These are phyloP conservation scores for Eragrostis curvula DNA, from an alignment of 176 grass and related monocot species.

Conservation along the genomic window DNA sequence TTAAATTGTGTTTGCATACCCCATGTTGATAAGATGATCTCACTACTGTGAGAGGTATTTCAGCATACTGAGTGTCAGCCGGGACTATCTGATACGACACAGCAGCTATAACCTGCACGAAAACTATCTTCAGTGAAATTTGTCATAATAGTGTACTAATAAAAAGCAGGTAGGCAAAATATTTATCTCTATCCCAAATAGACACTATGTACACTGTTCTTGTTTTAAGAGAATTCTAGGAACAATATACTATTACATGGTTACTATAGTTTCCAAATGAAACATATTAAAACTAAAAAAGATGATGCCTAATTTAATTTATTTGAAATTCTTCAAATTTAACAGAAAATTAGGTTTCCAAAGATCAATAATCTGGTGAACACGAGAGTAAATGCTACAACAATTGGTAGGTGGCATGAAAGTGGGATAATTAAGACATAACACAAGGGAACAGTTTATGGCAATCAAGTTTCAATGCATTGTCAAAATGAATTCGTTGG, in stretches of 20 bases:
- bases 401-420: background rate
- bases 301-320: constrained; percentile 17
- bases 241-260: background rate
- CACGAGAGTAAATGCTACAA: background rate
- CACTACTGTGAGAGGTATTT: constrained; percentile 89
- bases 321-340: constrained; percentile 20
- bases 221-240: background rate
- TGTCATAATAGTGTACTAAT: background rate
- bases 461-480: background rate
- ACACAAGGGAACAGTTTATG: background rate
- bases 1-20: constrained; percentile 47
- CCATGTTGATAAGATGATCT: constrained; percentile 56
- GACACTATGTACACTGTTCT: background rate
- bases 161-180: constrained; percentile 16
- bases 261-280: background rate
- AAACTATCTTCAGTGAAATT: constrained; percentile 16
- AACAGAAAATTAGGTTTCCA: constrained; percentile 15
- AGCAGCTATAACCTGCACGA: constrained; percentile 72
- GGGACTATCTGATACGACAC: constrained; percentile 87
- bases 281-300: constrained; percentile 12
- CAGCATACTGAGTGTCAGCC: constrained; percentile 80
- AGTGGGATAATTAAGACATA: background rate
- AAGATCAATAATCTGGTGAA: background rate
- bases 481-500: background rate
- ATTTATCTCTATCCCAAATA: background rate